Base-by-base conservation (phyloP, 2,329 filamentous ascomycete genomes). In the Pestalotiopsis sp. region DNA sequence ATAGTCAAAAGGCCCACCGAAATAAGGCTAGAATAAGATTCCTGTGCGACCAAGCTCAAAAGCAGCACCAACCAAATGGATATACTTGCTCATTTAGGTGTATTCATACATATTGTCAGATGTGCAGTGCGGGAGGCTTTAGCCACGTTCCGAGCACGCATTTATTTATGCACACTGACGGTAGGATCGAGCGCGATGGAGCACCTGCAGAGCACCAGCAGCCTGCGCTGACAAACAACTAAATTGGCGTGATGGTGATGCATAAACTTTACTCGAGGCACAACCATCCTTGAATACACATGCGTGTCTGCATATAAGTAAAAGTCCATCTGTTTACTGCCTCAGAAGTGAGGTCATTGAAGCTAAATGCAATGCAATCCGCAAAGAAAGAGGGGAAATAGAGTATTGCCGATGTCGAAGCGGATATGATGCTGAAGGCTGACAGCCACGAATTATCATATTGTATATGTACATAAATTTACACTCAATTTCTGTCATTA, bases 401-500 rank as follows among this genome's bases (percentile, higher is more conserved):
- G 31, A 52, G 45, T 49, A 52, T 9, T 52, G 23, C 6, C 9
- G 17, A 17, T 52, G 20, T 9, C 20, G 5, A 52, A 52, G 17
- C 20, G 17, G 17, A 52, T 6, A 52, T 52, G 17, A 52, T 52
- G 45, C 45, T n/a, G 17, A 52, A 52, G 23, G 45, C 45, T n/a
- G 17, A 52, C 31, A 52, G 17, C 45, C 14, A n/a, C 9, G 17
- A 20, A 17, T n/a, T 52, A 17, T 52, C 14, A 20, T 52, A 6
- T 20, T 52, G 17, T n/a, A 52, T n/a, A 23, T 52, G 45, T 52
- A 52, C 45, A 45, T 45, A 45, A 52, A 52, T 23, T 52, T 52
- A 52, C 45, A 52, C 45, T 52, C 45, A 23, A 13, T n/a, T 27
- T 59, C 11, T 9, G 17, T n/a, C 64, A 45, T 36, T 72, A 95